Evolutionary conservation across 805 yeast species (phyloP), one percentile per base, ranked within the genome.

Genomic region (Candida easanensis): DNA sequence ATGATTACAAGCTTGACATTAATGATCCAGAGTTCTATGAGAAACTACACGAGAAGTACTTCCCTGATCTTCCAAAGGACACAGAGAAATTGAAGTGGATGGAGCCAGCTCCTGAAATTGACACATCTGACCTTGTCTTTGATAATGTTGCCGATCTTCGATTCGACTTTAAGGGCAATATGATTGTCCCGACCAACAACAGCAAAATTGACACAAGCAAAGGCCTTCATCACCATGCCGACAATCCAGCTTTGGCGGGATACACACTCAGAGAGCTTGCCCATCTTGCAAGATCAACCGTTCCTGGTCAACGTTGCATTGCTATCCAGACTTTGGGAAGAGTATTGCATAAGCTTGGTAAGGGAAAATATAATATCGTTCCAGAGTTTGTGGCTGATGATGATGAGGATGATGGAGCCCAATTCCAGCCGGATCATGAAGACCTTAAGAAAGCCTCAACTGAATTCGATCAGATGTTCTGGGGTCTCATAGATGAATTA

Each of bases 221-320:
- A 31, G 99, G 96, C 0, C 73, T 93, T 20, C 97, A 88, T 57
- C 98, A 93, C 61, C 99, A 93, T 63, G 76, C 97, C 0, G 88
- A 84, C 10, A 80, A 84, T 37, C 97, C 98, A 0, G 80, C 82
- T 35, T 70, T 90, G 40, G 96, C 98, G 0, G 99, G 99, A 0
- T 93, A 93, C 62, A 90, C 97, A 0, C 60, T 93, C 19, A 70
- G 78, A 0, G 99, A 93, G 60, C 70, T 93, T 39, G 83, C 84
- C 1, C 93, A 84, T 52, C 72, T 88, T 37, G 68, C 89, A 4
- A 71, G 96, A 50, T 87, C 96, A 2, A 77, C 84, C 2, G 78
- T 84, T 42, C 79, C 95, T 1, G 81, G 95, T 0, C 99, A 93
- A 64, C 70, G 97, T 36, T 80, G 93, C 48, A 74, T 93, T 11